Evolutionary conservation across 805 yeast genomes (phyloP).

Genomic region (Kazachstania africana): DNA sequence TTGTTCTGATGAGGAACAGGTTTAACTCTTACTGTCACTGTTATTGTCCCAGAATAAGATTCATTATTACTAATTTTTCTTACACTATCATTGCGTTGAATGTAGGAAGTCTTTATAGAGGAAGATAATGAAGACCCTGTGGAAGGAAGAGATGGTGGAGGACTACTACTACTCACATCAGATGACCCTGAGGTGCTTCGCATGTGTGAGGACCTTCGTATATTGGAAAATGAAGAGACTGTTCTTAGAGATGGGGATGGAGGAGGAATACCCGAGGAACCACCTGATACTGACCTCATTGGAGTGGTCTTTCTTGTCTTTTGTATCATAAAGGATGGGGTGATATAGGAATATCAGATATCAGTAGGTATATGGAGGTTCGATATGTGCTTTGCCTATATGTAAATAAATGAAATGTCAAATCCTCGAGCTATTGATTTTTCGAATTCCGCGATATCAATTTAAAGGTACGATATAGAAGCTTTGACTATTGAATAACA

Average conservation of each 20-base stretch:
- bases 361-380: no score
- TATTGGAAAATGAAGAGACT: conserved; percentile 9
- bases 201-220: conserved; percentile 4
- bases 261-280: conserved; percentile 5
- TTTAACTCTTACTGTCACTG: conserved; percentile 67
- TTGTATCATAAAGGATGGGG: no score
- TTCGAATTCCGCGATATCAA: no score
- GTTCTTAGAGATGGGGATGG: conserved; percentile 15
- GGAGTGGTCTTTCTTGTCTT: no score
- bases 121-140: conserved; percentile 2
- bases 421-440: no score
- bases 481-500: no score
- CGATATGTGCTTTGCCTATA: no score
- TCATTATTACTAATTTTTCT: background rate
- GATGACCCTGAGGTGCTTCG: conserved; percentile 4
- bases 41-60: conserved; percentile 56
- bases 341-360: no score
- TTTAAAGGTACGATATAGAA: no score
- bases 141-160: no score
- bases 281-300: background rate
- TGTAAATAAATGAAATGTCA: no score
- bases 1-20: conserved; percentile 30
- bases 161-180: conserved; percentile 1
- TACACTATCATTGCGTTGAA: background rate
- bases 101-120: conserved; percentile 1